Evolutionary conservation across 768 basidiomycete genomes (phyloP), one percentile per base, ranked within the genome.

Genomic region (Leccinum truebloodii): DNA sequence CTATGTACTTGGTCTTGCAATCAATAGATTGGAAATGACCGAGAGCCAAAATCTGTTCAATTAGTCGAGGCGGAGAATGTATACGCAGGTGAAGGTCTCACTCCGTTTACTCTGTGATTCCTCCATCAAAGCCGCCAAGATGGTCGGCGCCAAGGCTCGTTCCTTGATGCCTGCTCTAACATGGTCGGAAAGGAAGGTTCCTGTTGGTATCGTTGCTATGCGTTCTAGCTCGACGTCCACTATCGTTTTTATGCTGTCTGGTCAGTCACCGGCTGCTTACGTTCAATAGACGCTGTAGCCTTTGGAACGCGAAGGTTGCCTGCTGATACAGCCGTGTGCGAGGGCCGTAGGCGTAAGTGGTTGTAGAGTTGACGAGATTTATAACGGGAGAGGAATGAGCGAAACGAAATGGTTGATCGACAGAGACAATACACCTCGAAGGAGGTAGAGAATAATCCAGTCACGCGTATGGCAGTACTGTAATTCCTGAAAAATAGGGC

Each of bases 21-120:
- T 91, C 94, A 28, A 97, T 73, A 0, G 92, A 81, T 71, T 96
- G 95, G 71, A 92, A 86, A 66, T 96, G 94, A 65, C 96, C 95
- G 1, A 95, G 79, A 0, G 94, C 94, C 32, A 95, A 76, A 80
- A 77, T 49, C 92, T 94, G 60, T 57, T 55, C 20, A 44, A 53
- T 22, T 16, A 26, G 35, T 35, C 18, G 4, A 22, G 14, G 18
- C 3, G n/a, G 7, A 10, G 1, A 8, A 41, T 28, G 50, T 28
- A 32, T 49, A 1, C 18, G 18, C 4, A 44, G 28, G 4, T 6
- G 3, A 26, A 18, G 1, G 26, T 73, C 84, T 65, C 58, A 94
- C 89, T 80, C 69, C 1, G 78, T 85, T 69, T 95, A 93, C 46
- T 68, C 20, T 84, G 83, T 4, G 95, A 73, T 63, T 86, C 83